Base-by-base conservation (phyloP, 805 yeast species). In the Tetrapisispora phaffii region DNA sequence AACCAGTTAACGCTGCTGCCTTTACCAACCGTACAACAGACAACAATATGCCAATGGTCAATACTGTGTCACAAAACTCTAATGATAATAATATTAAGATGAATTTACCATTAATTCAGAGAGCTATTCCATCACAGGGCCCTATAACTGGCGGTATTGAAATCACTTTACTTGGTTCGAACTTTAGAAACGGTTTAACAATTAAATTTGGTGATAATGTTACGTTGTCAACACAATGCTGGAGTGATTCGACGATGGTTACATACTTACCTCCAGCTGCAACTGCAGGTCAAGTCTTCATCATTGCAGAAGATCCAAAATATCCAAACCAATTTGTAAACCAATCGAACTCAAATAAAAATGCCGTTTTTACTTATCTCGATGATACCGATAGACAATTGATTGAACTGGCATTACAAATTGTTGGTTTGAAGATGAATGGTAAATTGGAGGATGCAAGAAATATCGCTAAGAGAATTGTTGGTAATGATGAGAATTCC, bases 131-230 rank as follows among this genome's bases (percentile, higher is more conserved):
- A 1, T 82, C 94, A 0, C 93, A 85, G 62, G 99, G 99, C 2
- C 95, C 97, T 9, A 76, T 88, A 12, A 75, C 96, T 50, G 99
- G 99, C 52, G 99, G 98, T 16, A 82, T 89, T 36, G 99, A 93
- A 62, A 85, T 93, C 7, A 93, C 98, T 0, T 68, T 93, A 41
- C 69, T 93, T 37, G 98, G 98, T 2, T 74, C 80, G 41, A 85
- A 87, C 47, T 93, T 93, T 71, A 79, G 81, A 44, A 84, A 83
- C 16, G 96, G 95, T 0, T 68, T 90, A 47, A 70, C 71, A 21
- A 96, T 90, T 15, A 82, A 82, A 64, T 93, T 93, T 66, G 98
- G 98, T 29, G 79, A 82, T 12, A 80, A 79, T 58, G 69, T 74
- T 47, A 87, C 93, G 0, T 64, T 85, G 28, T 83, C 93, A 3